Percentiles rank a stretch among this genome's conserved stretches.
phyloP scores from a whole-genome alignment of 306 rosid genomes.

The Glycine latifolia region DNA sequence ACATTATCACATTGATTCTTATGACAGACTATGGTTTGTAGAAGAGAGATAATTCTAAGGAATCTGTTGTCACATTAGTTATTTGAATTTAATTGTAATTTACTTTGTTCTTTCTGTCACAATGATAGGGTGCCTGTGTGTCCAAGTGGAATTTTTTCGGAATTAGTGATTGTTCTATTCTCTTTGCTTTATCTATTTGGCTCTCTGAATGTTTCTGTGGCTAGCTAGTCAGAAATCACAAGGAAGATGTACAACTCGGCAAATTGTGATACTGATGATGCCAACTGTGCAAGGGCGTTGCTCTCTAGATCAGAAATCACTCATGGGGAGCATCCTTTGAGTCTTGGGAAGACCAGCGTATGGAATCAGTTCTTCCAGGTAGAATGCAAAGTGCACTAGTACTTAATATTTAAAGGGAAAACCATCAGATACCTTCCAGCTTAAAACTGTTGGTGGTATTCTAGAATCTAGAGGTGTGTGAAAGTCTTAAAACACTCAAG shows the following conservation, averaged over 20 bases:
- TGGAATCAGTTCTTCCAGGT: slow-evolving; percentile 99
- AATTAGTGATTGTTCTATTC: slow-evolving; percentile 36
- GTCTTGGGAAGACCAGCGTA: slow-evolving; percentile 93
- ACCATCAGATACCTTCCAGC: not conserved
- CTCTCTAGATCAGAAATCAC: slow-evolving; percentile 92
- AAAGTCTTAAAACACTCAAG: not conserved
- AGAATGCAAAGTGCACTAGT: slow-evolving; percentile 30
- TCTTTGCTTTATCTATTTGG: slow-evolving; percentile 52
- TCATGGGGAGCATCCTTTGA: slow-evolving; percentile 96
- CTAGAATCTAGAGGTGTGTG: not conserved
- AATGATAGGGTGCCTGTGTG: too few relatives aligned
- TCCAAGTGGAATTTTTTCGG: slow-evolving; percentile 26
- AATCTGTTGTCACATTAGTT: not conserved
- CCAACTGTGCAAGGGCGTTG: slow-evolving; percentile 61
- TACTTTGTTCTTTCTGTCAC: not conserved
- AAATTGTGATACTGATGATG: slow-evolving; percentile 66
- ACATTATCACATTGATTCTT: slow-evolving; percentile 3
- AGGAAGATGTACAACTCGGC: slow-evolving; percentile 75
- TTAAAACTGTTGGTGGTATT: not conserved
- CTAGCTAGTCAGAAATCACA: slow-evolving; percentile 98
- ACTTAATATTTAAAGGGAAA: slow-evolving; percentile 11
- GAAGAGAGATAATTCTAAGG: not conserved
- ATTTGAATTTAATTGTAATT: slow-evolving; percentile 11
- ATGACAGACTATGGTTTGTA: too few relatives aligned
- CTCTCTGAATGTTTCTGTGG: slow-evolving; percentile 85